Evolutionary conservation across 495 filamentous ascomycete species (phyloP).

Genomic region (Neurospora sp.): DNA sequence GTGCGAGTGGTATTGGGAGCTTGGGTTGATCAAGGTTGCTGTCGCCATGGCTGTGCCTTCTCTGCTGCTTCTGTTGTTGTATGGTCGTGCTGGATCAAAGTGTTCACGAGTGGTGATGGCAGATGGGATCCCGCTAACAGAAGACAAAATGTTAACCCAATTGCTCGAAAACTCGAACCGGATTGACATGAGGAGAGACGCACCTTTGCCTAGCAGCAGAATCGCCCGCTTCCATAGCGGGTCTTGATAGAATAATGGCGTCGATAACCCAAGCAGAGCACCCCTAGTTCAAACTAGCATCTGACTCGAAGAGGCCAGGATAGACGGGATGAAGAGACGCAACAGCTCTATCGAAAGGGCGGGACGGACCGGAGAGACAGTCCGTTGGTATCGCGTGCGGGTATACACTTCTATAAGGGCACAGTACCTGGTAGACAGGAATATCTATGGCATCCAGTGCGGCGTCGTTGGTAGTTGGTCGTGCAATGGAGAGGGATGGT

Average conservation of each 20-base stretch:
- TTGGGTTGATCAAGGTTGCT: constrained; percentile 36
- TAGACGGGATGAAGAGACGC: background rate
- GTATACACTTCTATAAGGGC: background rate
- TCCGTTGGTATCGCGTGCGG: background rate
- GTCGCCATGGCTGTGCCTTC: constrained; percentile 38
- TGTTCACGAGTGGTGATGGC: constrained; percentile 21
- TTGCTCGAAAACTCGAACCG: background rate
- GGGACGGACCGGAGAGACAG: background rate
- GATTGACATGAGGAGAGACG: constrained; percentile 16
- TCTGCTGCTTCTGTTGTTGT: constrained; percentile 24
- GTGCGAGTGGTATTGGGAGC: constrained; percentile 25
- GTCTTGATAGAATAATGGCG: constrained; percentile 10
- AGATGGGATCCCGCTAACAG: constrained; percentile 21
- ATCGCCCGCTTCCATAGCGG: constrained; percentile 45
- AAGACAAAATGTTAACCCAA: constrained; percentile 6
- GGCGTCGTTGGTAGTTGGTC: background rate
- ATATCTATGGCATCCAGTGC: background rate
- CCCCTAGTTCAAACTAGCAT: constrained; percentile 11
- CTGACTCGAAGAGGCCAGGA: background rate
- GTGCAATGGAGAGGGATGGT: background rate
- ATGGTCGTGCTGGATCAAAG: constrained; percentile 22
- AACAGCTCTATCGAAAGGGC: background rate
- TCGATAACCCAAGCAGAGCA: constrained; percentile 8
- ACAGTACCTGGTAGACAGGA: background rate
- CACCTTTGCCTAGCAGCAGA: constrained; percentile 41